These are phyloP conservation scores for Calonectria fujianensis DNA, from an alignment of 2,329 filamentous ascomycete genomes.

Conservation along the genomic window DNA sequence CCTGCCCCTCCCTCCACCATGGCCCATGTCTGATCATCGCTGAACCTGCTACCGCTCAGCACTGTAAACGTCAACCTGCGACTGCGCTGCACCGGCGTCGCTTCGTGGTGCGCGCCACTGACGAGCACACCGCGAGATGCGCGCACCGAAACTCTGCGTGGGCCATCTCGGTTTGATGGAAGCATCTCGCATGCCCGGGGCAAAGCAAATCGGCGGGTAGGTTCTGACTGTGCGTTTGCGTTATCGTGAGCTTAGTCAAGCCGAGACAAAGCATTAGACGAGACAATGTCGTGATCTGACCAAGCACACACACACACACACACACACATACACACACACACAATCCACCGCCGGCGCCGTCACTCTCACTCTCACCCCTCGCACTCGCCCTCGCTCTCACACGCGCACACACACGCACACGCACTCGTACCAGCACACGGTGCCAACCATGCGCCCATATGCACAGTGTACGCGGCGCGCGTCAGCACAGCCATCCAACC, in stretches of 20 bases:
- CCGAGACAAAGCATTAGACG: conserved; percentile 15
- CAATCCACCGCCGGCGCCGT: not conserved
- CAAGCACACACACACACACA: not conserved
- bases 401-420: not conserved
- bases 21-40: conserved; percentile 19
- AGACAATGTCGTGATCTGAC: conserved; percentile 21
- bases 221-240: conserved; percentile 1
- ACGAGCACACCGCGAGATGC: conserved; percentile 20
- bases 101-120: conserved; percentile 16
- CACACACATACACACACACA: too few species aligned
- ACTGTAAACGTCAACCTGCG: conserved; percentile 13
- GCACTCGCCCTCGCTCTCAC: not conserved
- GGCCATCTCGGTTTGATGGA: not conserved
- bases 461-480: conserved; percentile 20
- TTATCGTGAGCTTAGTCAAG: conserved; percentile 17
- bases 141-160: not conserved
- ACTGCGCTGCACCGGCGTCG: conserved; percentile 2
- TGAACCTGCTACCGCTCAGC: not conserved
- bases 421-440: not conserved
- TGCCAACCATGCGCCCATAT: too few species aligned
- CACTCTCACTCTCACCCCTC: not conserved
- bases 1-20: not conserved
- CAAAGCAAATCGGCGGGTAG: conserved; percentile 9
- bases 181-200: conserved; percentile 9
- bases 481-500: conserved; percentile 30